A percentile compares a stretch with the other conserved stretches of the same genome.
Conservation (phyloP, 306 rosid species). For the Fagus crenata region DNA sequence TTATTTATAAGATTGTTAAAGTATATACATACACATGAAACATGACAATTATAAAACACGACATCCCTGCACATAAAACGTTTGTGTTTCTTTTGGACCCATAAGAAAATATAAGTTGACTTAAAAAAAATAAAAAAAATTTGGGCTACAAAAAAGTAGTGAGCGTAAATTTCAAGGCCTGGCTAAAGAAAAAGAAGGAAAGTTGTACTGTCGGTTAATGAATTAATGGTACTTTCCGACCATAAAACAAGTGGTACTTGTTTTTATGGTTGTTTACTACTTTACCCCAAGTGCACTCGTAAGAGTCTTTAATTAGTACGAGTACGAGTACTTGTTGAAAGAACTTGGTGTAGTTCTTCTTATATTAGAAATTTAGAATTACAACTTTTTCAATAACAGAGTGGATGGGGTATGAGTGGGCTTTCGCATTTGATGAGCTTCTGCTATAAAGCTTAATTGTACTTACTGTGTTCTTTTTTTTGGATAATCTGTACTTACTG, state of each 20-base stretch:
- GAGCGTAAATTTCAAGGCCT: neutral
- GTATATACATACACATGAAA: too few species aligned
- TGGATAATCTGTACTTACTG: too few species aligned
- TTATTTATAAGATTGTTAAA: too few species aligned
- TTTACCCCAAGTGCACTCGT: neutral
- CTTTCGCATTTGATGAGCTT: too few species aligned
- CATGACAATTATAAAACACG: too few species aligned
- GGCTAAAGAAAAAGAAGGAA: neutral
- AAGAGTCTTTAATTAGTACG: neutral
- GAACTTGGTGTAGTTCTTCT: neutral
- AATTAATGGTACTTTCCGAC: conserved; percentile 2
- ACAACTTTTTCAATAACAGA: neutral
- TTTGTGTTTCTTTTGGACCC: too few species aligned
- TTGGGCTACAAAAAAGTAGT: neutral
- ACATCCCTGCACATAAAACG: too few species aligned
- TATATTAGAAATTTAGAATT: neutral
- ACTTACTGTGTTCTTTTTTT: too few species aligned
- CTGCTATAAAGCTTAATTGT: too few species aligned
- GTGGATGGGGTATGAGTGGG: too few species aligned
- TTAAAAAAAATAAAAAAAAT: too few species aligned
- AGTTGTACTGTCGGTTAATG: neutral
- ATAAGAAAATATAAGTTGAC: too few species aligned
- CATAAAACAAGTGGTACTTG: neutral
- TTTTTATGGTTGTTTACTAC: neutral
- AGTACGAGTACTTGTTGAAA: neutral